These are phyloP conservation scores for Termitomyces sp. DNA, from an alignment of 768 basidiomycete genomes.

Conservation along the genomic window DNA sequence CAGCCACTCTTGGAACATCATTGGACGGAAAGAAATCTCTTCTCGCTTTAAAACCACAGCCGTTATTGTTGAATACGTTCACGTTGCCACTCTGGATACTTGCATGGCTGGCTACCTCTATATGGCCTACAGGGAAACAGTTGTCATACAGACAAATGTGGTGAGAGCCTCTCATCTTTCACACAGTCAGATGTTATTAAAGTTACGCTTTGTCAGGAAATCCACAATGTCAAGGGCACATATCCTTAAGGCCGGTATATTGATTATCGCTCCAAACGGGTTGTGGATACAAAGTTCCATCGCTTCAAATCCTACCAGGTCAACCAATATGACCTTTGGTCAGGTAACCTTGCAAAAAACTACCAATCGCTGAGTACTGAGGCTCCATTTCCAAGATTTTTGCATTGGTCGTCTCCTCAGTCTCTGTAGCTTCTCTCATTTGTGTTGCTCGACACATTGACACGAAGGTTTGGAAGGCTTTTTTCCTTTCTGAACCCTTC, in stretches of 20 bases:
- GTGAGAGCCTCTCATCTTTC: neutral
- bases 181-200: neutral
- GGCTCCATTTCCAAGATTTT: neutral
- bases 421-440: neutral
- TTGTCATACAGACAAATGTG: neutral
- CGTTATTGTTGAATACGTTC: neutral
- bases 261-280: constrained; percentile 5
- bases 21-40: neutral
- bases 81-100: constrained; percentile 3
- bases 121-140: neutral
- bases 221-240: neutral
- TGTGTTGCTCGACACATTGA: neutral
- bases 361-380: neutral
- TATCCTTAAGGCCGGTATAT: constrained; percentile 4
- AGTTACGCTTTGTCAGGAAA: neutral
- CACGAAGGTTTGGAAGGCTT: neutral
- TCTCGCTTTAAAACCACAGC: neutral
- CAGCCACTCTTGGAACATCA: neutral
- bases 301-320: constrained; percentile 1
- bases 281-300: constrained; percentile 8
- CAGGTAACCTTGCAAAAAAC: neutral
- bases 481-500: neutral
- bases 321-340: constrained; percentile 6
- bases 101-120: constrained; percentile 6
- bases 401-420: neutral